Conservation (phyloP, 805 yeast genomes). For the Debaryomyces hansenii region DNA sequence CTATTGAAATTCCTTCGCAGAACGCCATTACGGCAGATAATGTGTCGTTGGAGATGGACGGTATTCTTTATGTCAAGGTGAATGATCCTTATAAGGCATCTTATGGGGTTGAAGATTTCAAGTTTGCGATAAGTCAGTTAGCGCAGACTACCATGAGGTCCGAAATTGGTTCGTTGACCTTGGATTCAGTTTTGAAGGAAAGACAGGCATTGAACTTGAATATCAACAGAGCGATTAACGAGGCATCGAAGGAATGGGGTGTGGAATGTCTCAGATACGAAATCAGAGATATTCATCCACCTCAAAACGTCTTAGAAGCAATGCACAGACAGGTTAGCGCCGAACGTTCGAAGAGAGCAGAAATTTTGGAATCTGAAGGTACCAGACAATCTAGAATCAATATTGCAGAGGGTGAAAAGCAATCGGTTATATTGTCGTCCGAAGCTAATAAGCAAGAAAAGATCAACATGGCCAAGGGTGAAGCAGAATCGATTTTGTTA, state of each 20-base stretch:
- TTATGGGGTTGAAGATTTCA: constrained; percentile 86
- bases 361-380: constrained; percentile 85
- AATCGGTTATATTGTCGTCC: constrained; percentile 68
- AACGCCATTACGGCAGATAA: constrained; percentile 85
- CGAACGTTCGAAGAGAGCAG: constrained; percentile 84
- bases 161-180: constrained; percentile 79
- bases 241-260: constrained; percentile 87
- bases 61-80: constrained; percentile 75
- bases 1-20: constrained; percentile 83
- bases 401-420: constrained; percentile 80
- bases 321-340: constrained; percentile 91
- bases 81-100: constrained; percentile 82
- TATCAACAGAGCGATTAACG: constrained; percentile 77
- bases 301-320: constrained; percentile 79
- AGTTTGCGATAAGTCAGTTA: constrained; percentile 78
- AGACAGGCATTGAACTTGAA: constrained; percentile 70
- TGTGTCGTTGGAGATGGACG: constrained; percentile 82
- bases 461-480: constrained; percentile 72
- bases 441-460: constrained; percentile 65
- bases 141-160: constrained; percentile 92
- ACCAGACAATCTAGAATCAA: constrained; percentile 76
- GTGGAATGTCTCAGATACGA: constrained; percentile 80
- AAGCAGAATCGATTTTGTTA: constrained; percentile 64
- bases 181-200: constrained; percentile 77
- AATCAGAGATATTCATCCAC: constrained; percentile 87